A percentile compares a stretch with the other conserved stretches of the same genome.
These are phyloP conservation scores for Quercus mongolica DNA, from an alignment of 306 rosid genomes.

Conservation along the genomic window DNA sequence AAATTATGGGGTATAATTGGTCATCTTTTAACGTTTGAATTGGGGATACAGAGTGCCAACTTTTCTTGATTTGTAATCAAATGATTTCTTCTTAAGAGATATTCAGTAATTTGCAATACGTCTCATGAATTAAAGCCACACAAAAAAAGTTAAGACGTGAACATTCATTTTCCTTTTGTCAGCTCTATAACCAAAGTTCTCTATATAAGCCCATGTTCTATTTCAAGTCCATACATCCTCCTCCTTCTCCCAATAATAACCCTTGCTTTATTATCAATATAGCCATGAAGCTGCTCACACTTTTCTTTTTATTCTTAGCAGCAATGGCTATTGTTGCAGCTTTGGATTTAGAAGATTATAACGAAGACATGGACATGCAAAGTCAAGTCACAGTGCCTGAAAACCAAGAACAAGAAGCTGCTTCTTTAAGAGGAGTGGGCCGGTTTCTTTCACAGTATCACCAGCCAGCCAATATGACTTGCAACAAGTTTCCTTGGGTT, in stretches of 20 bases:
- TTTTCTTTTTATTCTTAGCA: background rate
- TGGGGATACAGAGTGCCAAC: slow-evolving; percentile 7
- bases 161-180: slow-evolving; percentile 16
- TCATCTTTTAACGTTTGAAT: background rate
- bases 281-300: slow-evolving; percentile 14
- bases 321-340: slow-evolving; percentile 4
- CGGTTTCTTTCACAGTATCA: slow-evolving; percentile 13
- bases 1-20: background rate
- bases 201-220: slow-evolving; percentile 13
- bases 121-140: slow-evolving; percentile 24
- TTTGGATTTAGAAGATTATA: background rate
- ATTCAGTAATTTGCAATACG: slow-evolving; percentile 21
- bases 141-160: slow-evolving; percentile 25
- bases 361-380: background rate
- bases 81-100: slow-evolving; percentile 14
- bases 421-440: slow-evolving; percentile 9
- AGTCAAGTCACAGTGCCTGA: background rate
- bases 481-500: slow-evolving; percentile 32
- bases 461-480: slow-evolving; percentile 9
- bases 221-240: background rate
- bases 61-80: slow-evolving; percentile 36
- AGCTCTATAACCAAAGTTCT: background rate
- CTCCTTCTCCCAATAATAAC: background rate
- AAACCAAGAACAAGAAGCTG: background rate
- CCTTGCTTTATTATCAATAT: background rate